Conservation (phyloP, 164 flowering plant species). For the Stephania japonica region DNA sequence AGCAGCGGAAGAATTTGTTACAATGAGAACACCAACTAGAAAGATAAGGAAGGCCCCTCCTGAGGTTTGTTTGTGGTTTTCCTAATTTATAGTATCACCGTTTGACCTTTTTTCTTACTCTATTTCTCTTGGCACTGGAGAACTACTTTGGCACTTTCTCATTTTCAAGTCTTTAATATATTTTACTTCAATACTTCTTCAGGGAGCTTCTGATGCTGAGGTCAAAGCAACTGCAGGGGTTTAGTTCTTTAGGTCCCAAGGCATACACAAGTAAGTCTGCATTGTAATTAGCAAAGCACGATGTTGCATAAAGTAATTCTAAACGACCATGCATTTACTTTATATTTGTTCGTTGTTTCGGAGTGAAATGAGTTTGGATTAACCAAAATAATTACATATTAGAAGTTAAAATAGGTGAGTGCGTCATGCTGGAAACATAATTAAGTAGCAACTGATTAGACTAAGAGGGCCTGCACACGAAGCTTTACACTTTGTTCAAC, state of each 20-base stretch:
- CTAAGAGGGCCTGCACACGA: too few relatives aligned
- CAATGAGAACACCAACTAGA: conserved; percentile 87
- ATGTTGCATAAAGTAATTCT: too few relatives aligned
- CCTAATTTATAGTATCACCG: not conserved
- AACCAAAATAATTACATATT: too few relatives aligned
- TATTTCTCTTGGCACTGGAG: not conserved
- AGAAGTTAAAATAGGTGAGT: too few relatives aligned
- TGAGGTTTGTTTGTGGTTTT: conserved; percentile 46
- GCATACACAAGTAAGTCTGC: conserved; percentile 5
- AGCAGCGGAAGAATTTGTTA: conserved; percentile 85
- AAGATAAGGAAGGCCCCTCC: conserved; percentile 51
- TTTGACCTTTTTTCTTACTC: not conserved
- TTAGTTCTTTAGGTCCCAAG: conserved; percentile 15
- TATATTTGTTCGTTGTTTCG: too few relatives aligned
- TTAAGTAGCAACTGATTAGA: too few relatives aligned
- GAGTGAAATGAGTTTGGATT: too few relatives aligned
- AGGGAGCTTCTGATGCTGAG: conserved; percentile 45
- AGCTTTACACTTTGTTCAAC: too few relatives aligned
- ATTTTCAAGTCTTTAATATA: not conserved
- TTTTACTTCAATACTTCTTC: conserved; percentile 8
- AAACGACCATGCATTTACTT: too few relatives aligned
- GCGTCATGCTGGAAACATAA: too few relatives aligned
- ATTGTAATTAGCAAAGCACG: not conserved
- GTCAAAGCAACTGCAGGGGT: conserved; percentile 54
- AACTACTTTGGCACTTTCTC: not conserved